Percentiles rank a stretch among this genome's conserved stretches.
Evolutionary conservation across 768 basidiomycete species (phyloP).

Genomic region (Naganishia kalamii): DNA sequence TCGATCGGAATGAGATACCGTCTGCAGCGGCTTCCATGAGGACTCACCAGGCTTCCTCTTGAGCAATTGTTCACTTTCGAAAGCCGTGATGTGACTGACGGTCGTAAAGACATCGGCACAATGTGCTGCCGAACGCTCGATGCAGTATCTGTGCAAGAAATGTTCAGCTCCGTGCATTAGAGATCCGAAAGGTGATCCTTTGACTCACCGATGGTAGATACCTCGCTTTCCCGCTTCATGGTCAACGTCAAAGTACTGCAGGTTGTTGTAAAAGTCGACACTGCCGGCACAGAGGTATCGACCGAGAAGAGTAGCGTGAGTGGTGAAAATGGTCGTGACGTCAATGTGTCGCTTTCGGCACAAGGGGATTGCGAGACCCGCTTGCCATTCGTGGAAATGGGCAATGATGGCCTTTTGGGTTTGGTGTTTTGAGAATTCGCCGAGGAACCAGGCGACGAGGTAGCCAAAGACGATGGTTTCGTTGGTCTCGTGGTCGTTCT

Average conservation of each 20-base stretch:
- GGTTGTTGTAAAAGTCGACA: slow-evolving; percentile 99
- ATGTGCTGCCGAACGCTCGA: slow-evolving; percentile 88
- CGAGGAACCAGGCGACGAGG: slow-evolving; percentile 98
- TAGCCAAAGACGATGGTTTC: slow-evolving; percentile 97
- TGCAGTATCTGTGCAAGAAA: slow-evolving; percentile 66
- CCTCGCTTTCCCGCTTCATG: slow-evolving; percentile 98
- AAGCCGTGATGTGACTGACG: slow-evolving; percentile 95
- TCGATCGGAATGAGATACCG: neutral
- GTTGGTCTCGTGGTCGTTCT: slow-evolving; percentile 95
- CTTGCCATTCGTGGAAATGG: slow-evolving; percentile 99
- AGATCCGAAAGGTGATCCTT: neutral
- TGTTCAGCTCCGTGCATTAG: neutral
- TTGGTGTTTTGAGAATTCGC: slow-evolving; percentile 66
- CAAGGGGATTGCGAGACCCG: slow-evolving; percentile 80
- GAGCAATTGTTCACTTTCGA: slow-evolving; percentile 89
- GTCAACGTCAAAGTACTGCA: slow-evolving; percentile 98
- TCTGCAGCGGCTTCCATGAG: neutral
- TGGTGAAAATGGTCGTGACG: slow-evolving; percentile 97
- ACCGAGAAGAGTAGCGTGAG: slow-evolving; percentile 94
- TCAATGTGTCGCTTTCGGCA: slow-evolving; percentile 96
- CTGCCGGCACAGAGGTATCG: slow-evolving; percentile 97
- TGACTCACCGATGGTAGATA: slow-evolving; percentile 73
- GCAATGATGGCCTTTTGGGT: slow-evolving; percentile 79
- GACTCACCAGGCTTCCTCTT: slow-evolving; percentile 72
- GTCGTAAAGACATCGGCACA: slow-evolving; percentile 98